phyloP scores from a whole-genome alignment of 768 basidiomycete genomes.

The Daedalea quercina region DNA sequence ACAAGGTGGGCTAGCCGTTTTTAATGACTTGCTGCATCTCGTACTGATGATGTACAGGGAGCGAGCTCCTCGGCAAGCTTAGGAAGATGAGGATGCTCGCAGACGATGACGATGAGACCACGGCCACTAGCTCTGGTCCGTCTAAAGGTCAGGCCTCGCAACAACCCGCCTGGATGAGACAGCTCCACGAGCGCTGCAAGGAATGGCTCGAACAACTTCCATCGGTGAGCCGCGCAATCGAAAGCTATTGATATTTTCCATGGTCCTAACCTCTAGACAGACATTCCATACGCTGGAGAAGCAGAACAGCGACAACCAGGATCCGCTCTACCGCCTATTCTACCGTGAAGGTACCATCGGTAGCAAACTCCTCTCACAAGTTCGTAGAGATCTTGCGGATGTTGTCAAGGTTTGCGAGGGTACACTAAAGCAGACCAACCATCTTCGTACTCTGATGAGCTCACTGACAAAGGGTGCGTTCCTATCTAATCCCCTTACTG shows the following conservation, averaged over 20 bases:
- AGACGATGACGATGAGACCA: slow-evolving; percentile 75
- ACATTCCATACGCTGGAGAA: slow-evolving; percentile 58
- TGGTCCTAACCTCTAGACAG: slow-evolving; percentile 27
- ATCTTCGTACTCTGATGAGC: slow-evolving; percentile 87
- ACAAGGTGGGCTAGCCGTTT: slow-evolving; percentile 53
- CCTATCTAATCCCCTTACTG: slow-evolving; percentile 5
- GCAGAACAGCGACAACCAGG: slow-evolving; percentile 63
- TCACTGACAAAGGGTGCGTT: slow-evolving; percentile 77
- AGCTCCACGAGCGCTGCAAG: slow-evolving; percentile 70
- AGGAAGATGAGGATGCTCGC: slow-evolving; percentile 88
- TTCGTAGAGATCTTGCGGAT: slow-evolving; percentile 75
- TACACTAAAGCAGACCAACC: slow-evolving; percentile 91
- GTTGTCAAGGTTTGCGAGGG: slow-evolving; percentile 84
- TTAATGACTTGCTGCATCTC: neutral
- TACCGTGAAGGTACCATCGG: slow-evolving; percentile 82
- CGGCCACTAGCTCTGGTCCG: slow-evolving; percentile 41
- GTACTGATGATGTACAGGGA: slow-evolving; percentile 41
- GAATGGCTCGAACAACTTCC: slow-evolving; percentile 82
- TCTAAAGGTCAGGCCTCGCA: slow-evolving; percentile 60
- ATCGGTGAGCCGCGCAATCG: slow-evolving; percentile 38
- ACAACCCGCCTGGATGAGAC: slow-evolving; percentile 94
- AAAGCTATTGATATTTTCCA: slow-evolving; percentile 9
- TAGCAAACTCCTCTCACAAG: slow-evolving; percentile 66
- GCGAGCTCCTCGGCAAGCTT: slow-evolving; percentile 76
- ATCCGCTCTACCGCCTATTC: slow-evolving; percentile 87